Evolutionary conservation across 352 stramenopile species (phyloP).

Genomic region (Lagenidium sp.): DNA sequence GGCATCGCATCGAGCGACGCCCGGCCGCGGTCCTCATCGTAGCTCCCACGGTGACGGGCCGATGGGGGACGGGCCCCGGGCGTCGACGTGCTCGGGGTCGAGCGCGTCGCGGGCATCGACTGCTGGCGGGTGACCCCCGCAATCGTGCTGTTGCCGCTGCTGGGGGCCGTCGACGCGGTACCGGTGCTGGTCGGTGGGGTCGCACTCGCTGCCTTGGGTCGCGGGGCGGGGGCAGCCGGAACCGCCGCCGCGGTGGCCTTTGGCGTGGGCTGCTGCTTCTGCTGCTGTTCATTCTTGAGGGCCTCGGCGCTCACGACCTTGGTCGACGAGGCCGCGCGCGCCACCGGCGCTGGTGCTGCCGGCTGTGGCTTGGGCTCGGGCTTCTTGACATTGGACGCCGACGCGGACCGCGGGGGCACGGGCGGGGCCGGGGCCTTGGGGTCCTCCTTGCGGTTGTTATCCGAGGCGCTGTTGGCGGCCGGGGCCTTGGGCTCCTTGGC

Average conservation of each 20-base stretch:
- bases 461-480: background rate
- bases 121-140: background rate
- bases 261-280: too few species aligned
- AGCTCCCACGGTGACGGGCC: slow-evolving; percentile 11
- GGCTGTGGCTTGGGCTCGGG: background rate
- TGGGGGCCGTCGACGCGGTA: slow-evolving; percentile 1
- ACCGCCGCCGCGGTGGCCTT: background rate
- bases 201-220: slow-evolving; percentile 2
- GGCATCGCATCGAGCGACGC: slow-evolving; percentile 44
- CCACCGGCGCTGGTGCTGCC: background rate
- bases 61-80: slow-evolving; percentile 1
- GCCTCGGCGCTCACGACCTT: background rate
- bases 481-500: background rate
- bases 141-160: slow-evolving; percentile 2
- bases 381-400: background rate
- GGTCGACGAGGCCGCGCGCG: background rate
- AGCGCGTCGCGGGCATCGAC: slow-evolving; percentile 8
- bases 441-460: slow-evolving; percentile 2
- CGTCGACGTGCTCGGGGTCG: slow-evolving; percentile 1
- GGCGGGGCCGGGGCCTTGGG: slow-evolving; percentile 3
- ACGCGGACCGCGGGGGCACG: background rate
- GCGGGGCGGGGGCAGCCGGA: slow-evolving; percentile 2
- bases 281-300: background rate
- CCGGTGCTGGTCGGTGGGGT: slow-evolving; percentile 13
- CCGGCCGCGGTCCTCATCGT: slow-evolving; percentile 19